phyloP scores from a whole-genome alignment of 2,329 filamentous ascomycete genomes.

The Pseudogymnoascus sp. region DNA sequence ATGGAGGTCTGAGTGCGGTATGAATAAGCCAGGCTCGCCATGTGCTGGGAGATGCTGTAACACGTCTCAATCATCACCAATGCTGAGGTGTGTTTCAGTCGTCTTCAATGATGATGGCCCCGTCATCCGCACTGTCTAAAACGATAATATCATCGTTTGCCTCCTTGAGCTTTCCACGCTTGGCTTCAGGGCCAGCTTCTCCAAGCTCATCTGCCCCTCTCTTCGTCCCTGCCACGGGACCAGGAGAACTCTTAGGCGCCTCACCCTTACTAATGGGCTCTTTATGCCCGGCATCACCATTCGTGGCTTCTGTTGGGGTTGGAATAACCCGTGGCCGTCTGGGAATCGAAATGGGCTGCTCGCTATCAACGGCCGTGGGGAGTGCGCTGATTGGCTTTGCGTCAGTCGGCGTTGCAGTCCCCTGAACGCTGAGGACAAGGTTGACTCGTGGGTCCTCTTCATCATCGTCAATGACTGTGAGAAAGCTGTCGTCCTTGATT shows the following conservation, averaged over 20 bases:
- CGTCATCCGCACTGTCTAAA: conserved; percentile 37
- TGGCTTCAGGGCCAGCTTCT: conserved; percentile 15
- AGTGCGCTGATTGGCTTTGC: conserved; percentile 46
- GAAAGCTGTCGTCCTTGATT: conserved; percentile 65
- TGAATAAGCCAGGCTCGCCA: conserved; percentile 29
- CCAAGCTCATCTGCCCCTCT: conserved; percentile 21
- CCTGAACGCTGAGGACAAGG: conserved; percentile 63
- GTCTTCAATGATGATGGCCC: conserved; percentile 62
- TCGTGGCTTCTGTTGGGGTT: neutral
- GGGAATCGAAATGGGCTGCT: neutral
- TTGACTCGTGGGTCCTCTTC: conserved; percentile 70
- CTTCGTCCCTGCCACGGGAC: conserved; percentile 23
- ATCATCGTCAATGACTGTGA: conserved; percentile 79
- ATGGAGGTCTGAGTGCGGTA: conserved; percentile 70
- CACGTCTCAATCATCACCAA: neutral
- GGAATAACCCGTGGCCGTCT: neutral
- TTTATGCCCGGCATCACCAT: conserved; percentile 4
- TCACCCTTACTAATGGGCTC: neutral
- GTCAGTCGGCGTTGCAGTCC: conserved; percentile 32
- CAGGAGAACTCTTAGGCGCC: neutral
- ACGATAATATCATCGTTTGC: conserved; percentile 31
- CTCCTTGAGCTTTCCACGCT: conserved; percentile 29
- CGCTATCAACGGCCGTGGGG: conserved; percentile 26
- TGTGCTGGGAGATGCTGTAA: neutral
- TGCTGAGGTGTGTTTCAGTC: conserved; percentile 34